phyloP scores from a whole-genome alignment of 768 basidiomycete species.

The Multifurca ochricompacta region DNA sequence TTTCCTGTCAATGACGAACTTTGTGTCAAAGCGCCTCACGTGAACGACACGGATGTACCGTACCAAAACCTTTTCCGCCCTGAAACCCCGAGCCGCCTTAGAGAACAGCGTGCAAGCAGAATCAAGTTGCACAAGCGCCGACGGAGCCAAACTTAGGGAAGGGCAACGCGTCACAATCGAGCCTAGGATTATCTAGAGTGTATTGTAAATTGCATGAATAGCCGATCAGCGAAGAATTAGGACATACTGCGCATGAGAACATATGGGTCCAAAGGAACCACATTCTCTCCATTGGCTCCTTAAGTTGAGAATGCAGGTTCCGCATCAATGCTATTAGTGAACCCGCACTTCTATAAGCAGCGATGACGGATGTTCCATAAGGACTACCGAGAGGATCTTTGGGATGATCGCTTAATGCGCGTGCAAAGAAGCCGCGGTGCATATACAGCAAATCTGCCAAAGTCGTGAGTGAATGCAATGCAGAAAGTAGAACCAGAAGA shows the following conservation, averaged over 20 bases:
- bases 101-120: conserved; percentile 69
- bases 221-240: not conserved
- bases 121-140: conserved; percentile 64
- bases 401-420: conserved; percentile 55
- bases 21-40: not conserved
- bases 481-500: not conserved
- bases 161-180: conserved; percentile 73
- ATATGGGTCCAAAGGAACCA: conserved; percentile 70
- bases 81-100: conserved; percentile 60
- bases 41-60: conserved; percentile 16
- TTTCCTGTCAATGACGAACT: conserved; percentile 34
- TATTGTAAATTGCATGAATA: not conserved
- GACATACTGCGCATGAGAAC: conserved; percentile 59
- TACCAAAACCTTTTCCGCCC: conserved; percentile 58
- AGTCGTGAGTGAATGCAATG: not conserved
- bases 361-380: conserved; percentile 58
- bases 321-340: conserved; percentile 58
- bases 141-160: conserved; percentile 70
- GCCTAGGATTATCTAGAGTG: conserved; percentile 57
- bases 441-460: conserved; percentile 43
- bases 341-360: conserved; percentile 60
- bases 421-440: conserved; percentile 69
- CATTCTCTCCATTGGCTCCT: conserved; percentile 58
- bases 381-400: conserved; percentile 62
- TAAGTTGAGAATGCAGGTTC: conserved; percentile 56